phyloP scores from a whole-genome alignment of 495 filamentous ascomycete species.

The Penicillium bialowiezense region DNA sequence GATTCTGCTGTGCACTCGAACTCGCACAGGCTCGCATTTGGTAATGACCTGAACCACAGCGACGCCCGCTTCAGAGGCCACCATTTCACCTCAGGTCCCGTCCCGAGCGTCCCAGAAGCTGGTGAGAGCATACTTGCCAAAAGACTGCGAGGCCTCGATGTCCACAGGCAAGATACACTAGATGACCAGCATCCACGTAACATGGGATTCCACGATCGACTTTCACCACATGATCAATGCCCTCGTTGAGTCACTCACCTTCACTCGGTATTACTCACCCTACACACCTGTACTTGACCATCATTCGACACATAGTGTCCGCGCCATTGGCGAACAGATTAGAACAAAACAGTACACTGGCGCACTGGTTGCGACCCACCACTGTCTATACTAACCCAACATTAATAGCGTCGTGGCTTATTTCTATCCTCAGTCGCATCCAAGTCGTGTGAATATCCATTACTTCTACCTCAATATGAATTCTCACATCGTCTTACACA shows the following conservation, averaged over 20 bases:
- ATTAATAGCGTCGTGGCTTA: neutral
- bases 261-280: neutral
- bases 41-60: slow-evolving; percentile 66
- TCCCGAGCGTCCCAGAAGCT: slow-evolving; percentile 34
- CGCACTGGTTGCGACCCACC: slow-evolving; percentile 5
- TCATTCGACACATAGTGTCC: neutral
- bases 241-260: neutral
- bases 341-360: neutral
- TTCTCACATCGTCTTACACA: too few species aligned
- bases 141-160: slow-evolving; percentile 49
- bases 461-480: neutral
- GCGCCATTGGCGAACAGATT: neutral
- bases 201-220: neutral
- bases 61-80: slow-evolving; percentile 65
- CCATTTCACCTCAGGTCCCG: slow-evolving; percentile 38
- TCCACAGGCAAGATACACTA: slow-evolving; percentile 30
- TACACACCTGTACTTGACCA: neutral
- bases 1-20: neutral
- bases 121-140: slow-evolving; percentile 56
- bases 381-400: slow-evolving; percentile 6
- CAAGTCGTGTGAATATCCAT: neutral
- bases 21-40: slow-evolving; percentile 31
- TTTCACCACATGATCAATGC: neutral
- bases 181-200: slow-evolving; percentile 7
- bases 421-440: neutral